phyloP scores from a whole-genome alignment of 1,284 basidiomycete species.

The Irpex sp. region DNA sequence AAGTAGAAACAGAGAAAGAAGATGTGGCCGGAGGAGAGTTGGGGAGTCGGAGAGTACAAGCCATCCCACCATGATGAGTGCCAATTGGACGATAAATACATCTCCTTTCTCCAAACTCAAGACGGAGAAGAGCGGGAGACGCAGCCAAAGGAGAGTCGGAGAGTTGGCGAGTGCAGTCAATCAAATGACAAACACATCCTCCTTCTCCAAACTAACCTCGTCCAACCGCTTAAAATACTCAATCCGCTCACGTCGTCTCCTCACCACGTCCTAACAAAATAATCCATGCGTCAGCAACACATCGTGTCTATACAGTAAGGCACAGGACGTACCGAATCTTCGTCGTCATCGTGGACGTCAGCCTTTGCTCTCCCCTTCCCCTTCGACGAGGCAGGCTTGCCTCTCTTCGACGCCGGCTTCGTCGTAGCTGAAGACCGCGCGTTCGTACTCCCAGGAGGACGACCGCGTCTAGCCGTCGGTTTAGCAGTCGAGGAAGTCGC shows the following conservation, averaged over 20 bases:
- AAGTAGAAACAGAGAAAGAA: no score
- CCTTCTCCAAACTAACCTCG: slow-evolving; percentile 26
- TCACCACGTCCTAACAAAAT: slow-evolving; percentile 9
- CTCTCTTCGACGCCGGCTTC: background rate
- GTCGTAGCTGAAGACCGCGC: background rate
- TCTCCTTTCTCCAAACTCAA: no score
- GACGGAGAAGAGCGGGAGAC: background rate
- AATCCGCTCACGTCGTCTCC: slow-evolving; percentile 22
- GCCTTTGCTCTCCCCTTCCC: slow-evolving; percentile 10
- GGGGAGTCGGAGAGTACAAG: no score
- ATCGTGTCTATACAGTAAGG: slow-evolving; percentile 1
- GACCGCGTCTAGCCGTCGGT: slow-evolving; percentile 1
- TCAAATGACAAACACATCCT: slow-evolving; percentile 29
- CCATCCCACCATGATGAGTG: no score
- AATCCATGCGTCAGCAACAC: background rate
- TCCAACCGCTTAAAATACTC: slow-evolving; percentile 29
- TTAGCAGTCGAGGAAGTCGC: background rate
- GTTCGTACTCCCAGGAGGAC: background rate
- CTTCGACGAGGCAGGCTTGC: slow-evolving; percentile 2
- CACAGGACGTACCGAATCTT: slow-evolving; percentile 12
- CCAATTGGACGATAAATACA: no score
- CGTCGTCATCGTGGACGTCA: slow-evolving; percentile 2
- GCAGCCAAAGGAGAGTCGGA: no score
- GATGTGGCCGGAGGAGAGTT: no score
- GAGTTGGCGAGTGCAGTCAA: no score